phyloP scores from a whole-genome alignment of 1,139 yeast species.

The Candida pseudoviswanathii region DNA sequence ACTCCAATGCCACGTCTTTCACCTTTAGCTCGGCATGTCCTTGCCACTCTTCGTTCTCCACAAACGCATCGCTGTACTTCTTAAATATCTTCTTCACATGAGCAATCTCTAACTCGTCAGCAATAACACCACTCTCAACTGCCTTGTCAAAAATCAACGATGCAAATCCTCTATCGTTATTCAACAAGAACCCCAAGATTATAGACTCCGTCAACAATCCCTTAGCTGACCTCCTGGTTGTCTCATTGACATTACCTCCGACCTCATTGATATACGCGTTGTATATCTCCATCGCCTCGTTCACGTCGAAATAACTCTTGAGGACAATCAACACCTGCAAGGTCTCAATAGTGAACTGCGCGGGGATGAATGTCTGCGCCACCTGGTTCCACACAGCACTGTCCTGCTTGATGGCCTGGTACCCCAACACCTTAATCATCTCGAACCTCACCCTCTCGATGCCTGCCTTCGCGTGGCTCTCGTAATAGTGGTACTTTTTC shows the following conservation, averaged over 20 bases:
- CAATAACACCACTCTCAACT: constrained; percentile 41
- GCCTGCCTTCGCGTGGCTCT: constrained; percentile 37
- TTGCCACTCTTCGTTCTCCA: constrained; percentile 33
- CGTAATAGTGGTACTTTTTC: constrained; percentile 38
- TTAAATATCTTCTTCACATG: constrained; percentile 50
- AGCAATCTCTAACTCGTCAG: constrained; percentile 45
- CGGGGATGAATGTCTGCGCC: constrained; percentile 46
- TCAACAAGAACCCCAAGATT: constrained; percentile 48
- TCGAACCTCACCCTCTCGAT: constrained; percentile 35
- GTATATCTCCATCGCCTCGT: constrained; percentile 48
- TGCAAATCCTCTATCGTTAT: constrained; percentile 64
- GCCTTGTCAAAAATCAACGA: constrained; percentile 61
- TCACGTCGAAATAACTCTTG: constrained; percentile 36
- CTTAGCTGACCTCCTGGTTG: constrained; percentile 40
- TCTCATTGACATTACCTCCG: constrained; percentile 35
- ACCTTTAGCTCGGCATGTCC: constrained; percentile 10
- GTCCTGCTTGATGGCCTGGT: constrained; percentile 41
- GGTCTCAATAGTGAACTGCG: constrained; percentile 38
- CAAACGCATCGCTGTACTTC: constrained; percentile 57
- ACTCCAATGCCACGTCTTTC: constrained; percentile 11
- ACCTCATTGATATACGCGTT: constrained; percentile 50
- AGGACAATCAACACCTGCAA: constrained; percentile 52
- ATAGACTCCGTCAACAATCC: constrained; percentile 58
- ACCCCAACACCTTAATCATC: constrained; percentile 34
- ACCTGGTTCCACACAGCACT: constrained; percentile 35